Evolutionary conservation across 371 early-diverging fungal species (phyloP).

Genomic region (Saksenaea oblongispora): DNA sequence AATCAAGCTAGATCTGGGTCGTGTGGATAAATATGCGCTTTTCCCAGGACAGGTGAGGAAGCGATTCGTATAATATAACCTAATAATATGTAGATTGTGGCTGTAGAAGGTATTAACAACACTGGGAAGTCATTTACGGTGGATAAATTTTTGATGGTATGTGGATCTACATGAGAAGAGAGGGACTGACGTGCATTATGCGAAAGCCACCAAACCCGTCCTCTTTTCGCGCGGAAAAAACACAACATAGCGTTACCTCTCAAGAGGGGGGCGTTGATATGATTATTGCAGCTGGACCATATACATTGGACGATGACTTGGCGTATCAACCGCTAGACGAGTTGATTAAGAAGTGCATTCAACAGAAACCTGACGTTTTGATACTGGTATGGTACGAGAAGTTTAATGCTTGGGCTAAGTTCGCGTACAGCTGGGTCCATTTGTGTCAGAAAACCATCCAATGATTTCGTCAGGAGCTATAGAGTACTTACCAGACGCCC

Average conservation of each 20-base stretch:
- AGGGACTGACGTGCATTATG: not conserved
- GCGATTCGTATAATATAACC: conserved; percentile 5
- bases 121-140: conserved; percentile 23
- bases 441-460: conserved; percentile 75
- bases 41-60: conserved; percentile 74
- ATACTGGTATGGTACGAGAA: conserved; percentile 53
- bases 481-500: conserved; percentile 59
- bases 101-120: conserved; percentile 45
- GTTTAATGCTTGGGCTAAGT: not conserved
- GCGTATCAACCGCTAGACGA: conserved; percentile 79
- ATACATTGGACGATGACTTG: conserved; percentile 74
- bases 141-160: conserved; percentile 19
- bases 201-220: conserved; percentile 39
- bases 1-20: conserved; percentile 60
- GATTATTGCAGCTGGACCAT: conserved; percentile 83
- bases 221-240: conserved; percentile 9
- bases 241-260: conserved; percentile 26
- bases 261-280: conserved; percentile 61
- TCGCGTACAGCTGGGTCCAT: conserved; percentile 73
- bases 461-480: conserved; percentile 55
- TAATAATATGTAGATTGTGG: conserved; percentile 27
- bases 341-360: conserved; percentile 57
- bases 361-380: conserved; percentile 75
- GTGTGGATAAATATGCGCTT: conserved; percentile 57
- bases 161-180: not conserved